A percentile compares a stretch with the other conserved stretches of the same genome.
phyloP scores from a whole-genome alignment of 1,284 basidiomycete genomes.

The Abortiporus biennis region DNA sequence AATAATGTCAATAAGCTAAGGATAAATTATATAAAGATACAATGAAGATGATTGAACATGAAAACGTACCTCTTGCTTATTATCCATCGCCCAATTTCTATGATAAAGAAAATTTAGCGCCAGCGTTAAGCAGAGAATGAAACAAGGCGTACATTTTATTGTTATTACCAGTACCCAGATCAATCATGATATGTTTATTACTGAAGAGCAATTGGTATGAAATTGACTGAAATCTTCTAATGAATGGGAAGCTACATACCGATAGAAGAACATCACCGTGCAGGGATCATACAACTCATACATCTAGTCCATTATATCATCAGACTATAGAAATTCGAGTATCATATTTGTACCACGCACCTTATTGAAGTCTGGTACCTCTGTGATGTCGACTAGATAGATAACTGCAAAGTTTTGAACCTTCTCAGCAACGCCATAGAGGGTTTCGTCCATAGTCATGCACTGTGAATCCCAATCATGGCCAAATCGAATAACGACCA shows the following conservation, averaged over 20 bases:
- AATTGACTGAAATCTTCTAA: background rate
- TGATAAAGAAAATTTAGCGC: constrained; percentile 5
- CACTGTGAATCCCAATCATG: constrained; percentile 94
- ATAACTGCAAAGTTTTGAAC: constrained; percentile 99
- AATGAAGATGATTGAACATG: background rate
- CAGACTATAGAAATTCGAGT: constrained; percentile 2
- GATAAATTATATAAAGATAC: constrained; percentile 10
- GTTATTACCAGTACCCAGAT: constrained; percentile 98
- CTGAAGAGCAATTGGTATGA: constrained; percentile 34
- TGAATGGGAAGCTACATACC: constrained; percentile 41
- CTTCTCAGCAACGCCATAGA: constrained; percentile 89
- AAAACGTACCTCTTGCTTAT: constrained; percentile 83
- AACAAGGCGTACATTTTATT: constrained; percentile 85
- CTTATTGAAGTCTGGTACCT: constrained; percentile 99
- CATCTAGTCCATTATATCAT: constrained; percentile 52
- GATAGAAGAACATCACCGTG: constrained; percentile 98
- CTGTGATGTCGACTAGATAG: constrained; percentile 93
- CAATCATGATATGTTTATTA: constrained; percentile 99
- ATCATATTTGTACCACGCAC: constrained; percentile 37
- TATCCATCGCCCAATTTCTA: constrained; percentile 97
- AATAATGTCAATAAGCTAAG: constrained; percentile 92
- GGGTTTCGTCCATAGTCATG: constrained; percentile 99
- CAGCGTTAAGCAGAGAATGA: constrained; percentile 5
- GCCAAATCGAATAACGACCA: constrained; percentile 94
- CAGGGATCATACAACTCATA: constrained; percentile 93